These are phyloP conservation scores for Coemansia sp. DNA, from an alignment of 192 early-diverging fungal genomes.

Conservation along the genomic window DNA sequence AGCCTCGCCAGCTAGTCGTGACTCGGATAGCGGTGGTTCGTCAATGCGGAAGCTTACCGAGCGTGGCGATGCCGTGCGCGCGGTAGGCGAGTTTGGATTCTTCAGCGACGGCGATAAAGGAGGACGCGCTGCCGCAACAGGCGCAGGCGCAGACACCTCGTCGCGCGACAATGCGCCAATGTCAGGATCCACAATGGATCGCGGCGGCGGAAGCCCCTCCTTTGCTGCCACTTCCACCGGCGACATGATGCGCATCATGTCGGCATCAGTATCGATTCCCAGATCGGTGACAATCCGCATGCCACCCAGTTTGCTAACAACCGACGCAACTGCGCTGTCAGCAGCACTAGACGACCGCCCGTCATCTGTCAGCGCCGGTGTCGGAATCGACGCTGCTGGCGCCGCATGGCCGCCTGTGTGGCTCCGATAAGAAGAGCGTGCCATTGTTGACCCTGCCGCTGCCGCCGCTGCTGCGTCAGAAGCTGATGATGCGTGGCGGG, in stretches of 20 bases:
- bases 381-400: constrained; percentile 35
- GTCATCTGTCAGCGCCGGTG: constrained; percentile 40
- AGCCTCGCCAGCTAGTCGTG: constrained; percentile 11
- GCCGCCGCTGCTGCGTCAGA: constrained; percentile 3
- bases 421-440: neutral
- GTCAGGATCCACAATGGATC: constrained; percentile 44
- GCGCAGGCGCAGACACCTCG: constrained; percentile 15
- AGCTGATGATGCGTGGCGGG: constrained; percentile 7
- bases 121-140: constrained; percentile 10
- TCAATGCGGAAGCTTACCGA: constrained; percentile 53
- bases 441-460: neutral
- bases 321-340: neutral
- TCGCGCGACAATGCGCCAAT: constrained; percentile 21
- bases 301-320: constrained; percentile 5
- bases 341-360: constrained; percentile 22
- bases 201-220: constrained; percentile 45
- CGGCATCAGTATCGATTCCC: neutral
- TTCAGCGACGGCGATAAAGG: constrained; percentile 46
- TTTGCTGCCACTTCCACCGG: constrained; percentile 50
- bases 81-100: constrained; percentile 27
- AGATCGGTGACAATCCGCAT: constrained; percentile 5
- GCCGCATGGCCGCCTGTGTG: neutral
- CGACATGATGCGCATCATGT: constrained; percentile 43
- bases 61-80: constrained; percentile 36
- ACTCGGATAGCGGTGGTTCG: constrained; percentile 13